Evolutionary conservation across 2,329 filamentous ascomycete species (phyloP).

Genomic region (Calonectria multiphialidica): DNA sequence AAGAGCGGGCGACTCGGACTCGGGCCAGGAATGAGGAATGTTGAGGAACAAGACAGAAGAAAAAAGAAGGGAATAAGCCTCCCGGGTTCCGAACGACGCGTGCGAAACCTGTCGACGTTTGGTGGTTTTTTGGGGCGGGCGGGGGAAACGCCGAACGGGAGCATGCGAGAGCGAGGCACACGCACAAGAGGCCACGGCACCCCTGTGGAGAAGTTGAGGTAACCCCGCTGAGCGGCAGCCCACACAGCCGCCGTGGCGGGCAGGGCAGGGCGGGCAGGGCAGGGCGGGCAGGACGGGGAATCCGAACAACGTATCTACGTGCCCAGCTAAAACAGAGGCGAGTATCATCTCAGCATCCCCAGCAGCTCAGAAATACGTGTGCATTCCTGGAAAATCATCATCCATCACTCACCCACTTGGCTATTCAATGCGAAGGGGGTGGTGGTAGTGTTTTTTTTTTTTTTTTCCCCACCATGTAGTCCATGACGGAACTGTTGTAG

Average conservation of each 20-base stretch:
- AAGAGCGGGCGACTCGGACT: constrained; percentile 1
- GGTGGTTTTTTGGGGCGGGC: constrained; percentile 22
- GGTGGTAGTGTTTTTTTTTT: too few relatives aligned
- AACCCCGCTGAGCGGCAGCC: neutral
- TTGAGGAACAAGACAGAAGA: constrained; percentile 3
- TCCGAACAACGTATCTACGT: too few relatives aligned
- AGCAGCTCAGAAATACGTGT: too few relatives aligned
- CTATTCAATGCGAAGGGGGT: too few relatives aligned
- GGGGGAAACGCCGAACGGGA: constrained; percentile 35
- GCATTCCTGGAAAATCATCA: too few relatives aligned
- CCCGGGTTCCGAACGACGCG: constrained; percentile 7
- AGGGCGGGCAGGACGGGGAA: too few relatives aligned
- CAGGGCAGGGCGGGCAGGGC: too few relatives aligned
- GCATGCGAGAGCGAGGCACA: constrained; percentile 20
- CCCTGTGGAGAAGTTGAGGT: constrained; percentile 12
- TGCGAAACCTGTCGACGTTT: constrained; percentile 20
- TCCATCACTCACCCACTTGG: too few relatives aligned
- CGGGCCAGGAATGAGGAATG: neutral
- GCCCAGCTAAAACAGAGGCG: too few relatives aligned
- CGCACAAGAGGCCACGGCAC: constrained; percentile 27
- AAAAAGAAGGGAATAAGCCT: constrained; percentile 7
- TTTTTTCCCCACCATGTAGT: too few relatives aligned
- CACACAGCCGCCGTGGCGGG: neutral
- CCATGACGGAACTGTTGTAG: too few relatives aligned
- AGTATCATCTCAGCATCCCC: too few relatives aligned